phyloP scores from a whole-genome alignment of 176 grass and related monocot species.

The Paspalum notatum region DNA sequence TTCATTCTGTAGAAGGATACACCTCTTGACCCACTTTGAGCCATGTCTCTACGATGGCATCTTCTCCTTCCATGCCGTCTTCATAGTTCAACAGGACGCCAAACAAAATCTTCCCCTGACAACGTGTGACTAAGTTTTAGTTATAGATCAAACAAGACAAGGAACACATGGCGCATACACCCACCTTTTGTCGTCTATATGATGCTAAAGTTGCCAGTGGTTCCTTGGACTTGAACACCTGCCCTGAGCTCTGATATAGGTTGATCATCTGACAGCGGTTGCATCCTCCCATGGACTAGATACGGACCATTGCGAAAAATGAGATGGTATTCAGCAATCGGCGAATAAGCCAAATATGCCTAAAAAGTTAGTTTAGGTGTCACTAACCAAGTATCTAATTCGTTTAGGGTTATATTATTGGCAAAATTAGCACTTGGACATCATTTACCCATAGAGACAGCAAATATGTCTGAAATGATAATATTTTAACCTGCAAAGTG shows the following conservation, averaged over 20 bases:
- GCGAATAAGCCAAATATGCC: constrained; percentile 2
- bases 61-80: constrained; percentile 42
- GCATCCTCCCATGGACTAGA: constrained; percentile 92
- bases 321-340: constrained; percentile 1
- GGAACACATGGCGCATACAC: neutral
- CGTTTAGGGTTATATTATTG: neutral
- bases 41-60: constrained; percentile 57
- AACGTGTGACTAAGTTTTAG: neutral
- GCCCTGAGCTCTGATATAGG: constrained; percentile 60
- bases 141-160: neutral
- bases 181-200: constrained; percentile 77
- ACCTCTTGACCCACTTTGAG: constrained; percentile 76
- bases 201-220: constrained; percentile 90
- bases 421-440: neutral
- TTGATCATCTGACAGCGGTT: constrained; percentile 98
- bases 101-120: constrained; percentile 90
- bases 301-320: constrained; percentile 4
- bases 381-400: neutral
- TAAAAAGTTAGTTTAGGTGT: neutral
- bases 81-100: constrained; percentile 79
- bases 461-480: neutral
- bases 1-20: constrained; percentile 49
- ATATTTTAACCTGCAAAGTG: neutral
- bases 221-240: constrained; percentile 73
- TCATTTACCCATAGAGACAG: neutral